Base-by-base conservation (phyloP, 192 early-diverging fungal species). In the Dispira simplex region DNA sequence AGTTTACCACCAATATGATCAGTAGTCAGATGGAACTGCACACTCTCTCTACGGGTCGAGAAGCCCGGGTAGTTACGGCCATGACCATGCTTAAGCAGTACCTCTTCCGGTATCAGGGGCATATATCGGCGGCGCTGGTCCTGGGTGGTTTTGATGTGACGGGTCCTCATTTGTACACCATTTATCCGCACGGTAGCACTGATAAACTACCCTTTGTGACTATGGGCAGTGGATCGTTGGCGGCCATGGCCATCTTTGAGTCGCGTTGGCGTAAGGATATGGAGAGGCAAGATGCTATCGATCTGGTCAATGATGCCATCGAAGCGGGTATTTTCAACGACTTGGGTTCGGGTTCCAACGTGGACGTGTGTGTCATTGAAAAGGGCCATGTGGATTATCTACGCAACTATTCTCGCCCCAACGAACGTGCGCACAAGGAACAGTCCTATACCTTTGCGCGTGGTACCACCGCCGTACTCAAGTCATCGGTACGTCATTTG, bases 271-370 rank as follows among this genome's bases (percentile, higher is more conserved):
- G 72, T 70, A 73, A 80, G 20, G 80, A 86, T 46, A 81, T 98
- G 78, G 74, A 78, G 85, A 81, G 91, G 56, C 84, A 95, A 44
- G 90, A 92, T 51, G 96, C 87, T 10, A 85, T 97, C 60, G 82
- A 87, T 28, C 62, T 99, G 58, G 96, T 97, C 11, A 85, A 88
- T 63, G 89, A 95, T 56, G 92, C 94, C 52, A 92, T 99, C 71
- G 85, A 90, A 72, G 87, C 94, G 14, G 96, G 96, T 84, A 92
- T 99, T 64, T 99, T 99, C 78, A 97, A 99, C 76, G 96, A 99
- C 72, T 71, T 97, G 44, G 96, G 96, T 66, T 99, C 96, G 51
- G 96, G 96, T 62, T 90, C 86, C 32, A 97, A 95, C 71, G 93
- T 99, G 54, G 93, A 99, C 75, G 82, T 96, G 1, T 85, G 81